Evolutionary conservation across 305 asterid species (phyloP), one percentile per base, ranked within the genome.

Genomic region (Lippia alba): DNA sequence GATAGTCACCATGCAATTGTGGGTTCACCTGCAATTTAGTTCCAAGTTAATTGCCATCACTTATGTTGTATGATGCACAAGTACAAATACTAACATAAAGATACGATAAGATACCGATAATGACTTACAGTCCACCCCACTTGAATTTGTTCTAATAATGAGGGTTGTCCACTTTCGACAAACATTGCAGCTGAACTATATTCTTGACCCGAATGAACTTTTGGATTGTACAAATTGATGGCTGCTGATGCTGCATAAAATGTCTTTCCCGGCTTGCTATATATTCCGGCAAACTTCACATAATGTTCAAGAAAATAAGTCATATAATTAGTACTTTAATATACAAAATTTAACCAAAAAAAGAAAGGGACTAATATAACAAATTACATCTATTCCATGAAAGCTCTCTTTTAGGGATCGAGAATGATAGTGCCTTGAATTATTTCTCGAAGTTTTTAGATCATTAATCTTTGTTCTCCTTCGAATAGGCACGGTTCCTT

Each of bases 361-460:
- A 24, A 24, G n/a, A n/a, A 24, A 3, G 3, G 30, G 30, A 24
- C 30, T 24, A 24, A 24, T 24, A 24, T 24, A 24, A 24, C 30
- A 24, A 24, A 45, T 58, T 58, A 58, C 64, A 5, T 58, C 64
- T 12, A 58, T 3, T 58, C 64, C 64, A 39, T 57, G 63, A 57
- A 24, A 24, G 30, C 30, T 24, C 30, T 24, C 30, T 24, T 24
- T 24, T 24, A 24, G 30, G 30, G 30, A 0, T 33, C 46, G 6
- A 24, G 33, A 12, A 7, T 5, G 46, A 24, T 24, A 34, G 14
- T 33, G 46, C 1, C 18, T 4, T 14, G 34, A 7, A 58, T 14
- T 15, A 58, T 14, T 41, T 1, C 3, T 36, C 3, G 30, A 24
- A 24, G 30, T 36, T 8, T 19, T 58, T 33, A 1, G 34, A 33